Conservation (phyloP, 2,329 filamentous ascomycete genomes). For the Sporothrix mexicana region DNA sequence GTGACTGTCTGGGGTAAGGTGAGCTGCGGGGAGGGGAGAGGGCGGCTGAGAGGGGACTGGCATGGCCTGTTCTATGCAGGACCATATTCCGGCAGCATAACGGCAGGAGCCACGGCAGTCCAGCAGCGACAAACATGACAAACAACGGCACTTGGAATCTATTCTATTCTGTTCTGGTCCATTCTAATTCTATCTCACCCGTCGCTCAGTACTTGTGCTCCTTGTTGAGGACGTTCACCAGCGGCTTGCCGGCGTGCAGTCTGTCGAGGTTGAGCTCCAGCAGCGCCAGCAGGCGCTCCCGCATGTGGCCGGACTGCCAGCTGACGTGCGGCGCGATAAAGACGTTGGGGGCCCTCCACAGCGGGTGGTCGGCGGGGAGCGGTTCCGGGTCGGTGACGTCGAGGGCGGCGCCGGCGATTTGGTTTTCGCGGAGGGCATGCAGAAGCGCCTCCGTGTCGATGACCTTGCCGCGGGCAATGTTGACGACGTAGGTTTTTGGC, state of each 20-base stretch:
- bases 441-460: constrained; percentile 59
- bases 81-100: constrained; percentile 1
- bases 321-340: constrained; percentile 52
- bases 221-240: constrained; percentile 36
- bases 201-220: constrained; percentile 36
- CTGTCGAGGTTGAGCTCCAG: constrained; percentile 36
- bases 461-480: constrained; percentile 68
- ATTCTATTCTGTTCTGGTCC: background rate
- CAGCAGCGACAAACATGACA: background rate
- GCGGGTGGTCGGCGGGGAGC: constrained; percentile 61
- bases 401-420: constrained; percentile 61
- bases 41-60: too few species aligned
- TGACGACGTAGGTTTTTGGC: constrained; percentile 59
- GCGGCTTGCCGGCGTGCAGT: constrained; percentile 24
- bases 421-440: constrained; percentile 4
- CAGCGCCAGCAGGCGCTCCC: constrained; percentile 30
- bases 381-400: constrained; percentile 73
- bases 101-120: background rate
- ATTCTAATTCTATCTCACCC: too few species aligned
- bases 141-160: background rate
- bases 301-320: constrained; percentile 31
- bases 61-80: background rate
- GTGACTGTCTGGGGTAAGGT: background rate
- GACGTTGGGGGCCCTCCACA: constrained; percentile 67
- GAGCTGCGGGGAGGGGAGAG: background rate